These are phyloP conservation scores for Pseudodiploospora longispora DNA, from an alignment of 2,329 filamentous ascomycete genomes.

Conservation along the genomic window DNA sequence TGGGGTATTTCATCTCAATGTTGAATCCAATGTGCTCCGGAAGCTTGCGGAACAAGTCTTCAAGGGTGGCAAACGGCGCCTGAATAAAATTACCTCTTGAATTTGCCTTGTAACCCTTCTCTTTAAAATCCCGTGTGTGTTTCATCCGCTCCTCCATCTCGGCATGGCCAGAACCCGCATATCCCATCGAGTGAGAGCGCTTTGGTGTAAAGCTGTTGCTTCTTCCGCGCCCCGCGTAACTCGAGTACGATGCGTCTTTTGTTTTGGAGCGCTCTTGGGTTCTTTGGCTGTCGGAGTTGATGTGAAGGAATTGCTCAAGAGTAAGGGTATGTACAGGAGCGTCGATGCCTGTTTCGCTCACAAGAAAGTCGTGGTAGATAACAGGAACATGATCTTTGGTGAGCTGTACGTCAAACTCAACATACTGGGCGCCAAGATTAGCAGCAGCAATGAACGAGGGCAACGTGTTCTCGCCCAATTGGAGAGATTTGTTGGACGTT, in stretches of 20 bases:
- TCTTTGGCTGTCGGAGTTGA: conserved; percentile 52
- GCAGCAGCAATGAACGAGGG: conserved; percentile 94
- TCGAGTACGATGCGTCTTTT: conserved; percentile 3
- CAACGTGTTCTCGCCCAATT: conserved; percentile 93
- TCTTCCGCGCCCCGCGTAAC: conserved; percentile 15
- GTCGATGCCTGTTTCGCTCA: conserved; percentile 95
- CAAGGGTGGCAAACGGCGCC: conserved; percentile 87
- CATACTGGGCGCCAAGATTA: conserved; percentile 74
- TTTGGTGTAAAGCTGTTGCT: conserved; percentile 35
- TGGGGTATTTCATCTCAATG: conserved; percentile 98
- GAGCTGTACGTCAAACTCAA: conserved; percentile 82
- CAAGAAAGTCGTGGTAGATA: conserved; percentile 96
- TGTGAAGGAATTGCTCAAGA: conserved; percentile 88
- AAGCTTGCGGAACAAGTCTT: conserved; percentile 83
- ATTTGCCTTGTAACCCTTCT: conserved; percentile 93
- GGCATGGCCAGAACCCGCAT: conserved; percentile 30
- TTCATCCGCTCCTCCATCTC: conserved; percentile 79
- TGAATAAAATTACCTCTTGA: conserved; percentile 91
- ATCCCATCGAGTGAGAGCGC: conserved; percentile 49
- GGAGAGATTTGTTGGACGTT: conserved; percentile 72
- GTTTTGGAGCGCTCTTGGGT: conserved; percentile 8
- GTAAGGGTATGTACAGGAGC: conserved; percentile 94
- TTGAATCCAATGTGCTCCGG: conserved; percentile 87
- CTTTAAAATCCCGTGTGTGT: conserved; percentile 90
- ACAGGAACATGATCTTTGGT: conserved; percentile 99